Percentiles rank a stretch among this genome's conserved stretches.
Evolutionary conservation across 345 rosid genomes (phyloP).

Genomic region (Litchi chinensis): DNA sequence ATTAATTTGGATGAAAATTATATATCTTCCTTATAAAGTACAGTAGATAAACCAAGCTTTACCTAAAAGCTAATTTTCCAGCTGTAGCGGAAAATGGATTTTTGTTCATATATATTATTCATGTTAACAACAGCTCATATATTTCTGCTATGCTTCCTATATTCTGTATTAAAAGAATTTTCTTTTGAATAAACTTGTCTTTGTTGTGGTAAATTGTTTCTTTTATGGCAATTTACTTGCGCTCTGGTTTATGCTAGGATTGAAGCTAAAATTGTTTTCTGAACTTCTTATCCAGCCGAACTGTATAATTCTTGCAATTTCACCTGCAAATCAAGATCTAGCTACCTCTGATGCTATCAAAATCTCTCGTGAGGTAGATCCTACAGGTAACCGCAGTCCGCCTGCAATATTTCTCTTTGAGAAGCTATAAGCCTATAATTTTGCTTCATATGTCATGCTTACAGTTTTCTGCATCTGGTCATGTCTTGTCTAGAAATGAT

Average conservation of each 20-base stretch:
- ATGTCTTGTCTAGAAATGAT: neutral
- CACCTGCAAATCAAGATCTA: conserved; percentile 99
- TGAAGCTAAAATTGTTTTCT: conserved; percentile 14
- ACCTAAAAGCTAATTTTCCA: neutral
- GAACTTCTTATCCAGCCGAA: conserved; percentile 70
- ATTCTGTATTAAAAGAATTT: neutral
- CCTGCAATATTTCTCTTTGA: neutral
- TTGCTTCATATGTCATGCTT: neutral
- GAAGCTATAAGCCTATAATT: neutral
- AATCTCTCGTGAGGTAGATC: conserved; percentile 98
- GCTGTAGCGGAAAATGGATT: neutral
- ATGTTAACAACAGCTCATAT: neutral
- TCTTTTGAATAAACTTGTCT: neutral
- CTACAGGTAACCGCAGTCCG: conserved; percentile 57
- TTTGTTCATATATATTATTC: neutral
- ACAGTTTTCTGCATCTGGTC: neutral
- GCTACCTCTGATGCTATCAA: conserved; percentile 99
- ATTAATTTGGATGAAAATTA: conserved; percentile 9
- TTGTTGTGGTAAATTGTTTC: neutral
- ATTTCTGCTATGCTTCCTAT: neutral
- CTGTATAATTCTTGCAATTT: conserved; percentile 93
- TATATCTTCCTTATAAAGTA: neutral
- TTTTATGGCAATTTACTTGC: neutral
- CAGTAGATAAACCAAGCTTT: neutral
- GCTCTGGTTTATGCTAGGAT: conserved; percentile 1